phyloP scores from a whole-genome alignment of 768 basidiomycete species.

The Lentinula edodes region DNA sequence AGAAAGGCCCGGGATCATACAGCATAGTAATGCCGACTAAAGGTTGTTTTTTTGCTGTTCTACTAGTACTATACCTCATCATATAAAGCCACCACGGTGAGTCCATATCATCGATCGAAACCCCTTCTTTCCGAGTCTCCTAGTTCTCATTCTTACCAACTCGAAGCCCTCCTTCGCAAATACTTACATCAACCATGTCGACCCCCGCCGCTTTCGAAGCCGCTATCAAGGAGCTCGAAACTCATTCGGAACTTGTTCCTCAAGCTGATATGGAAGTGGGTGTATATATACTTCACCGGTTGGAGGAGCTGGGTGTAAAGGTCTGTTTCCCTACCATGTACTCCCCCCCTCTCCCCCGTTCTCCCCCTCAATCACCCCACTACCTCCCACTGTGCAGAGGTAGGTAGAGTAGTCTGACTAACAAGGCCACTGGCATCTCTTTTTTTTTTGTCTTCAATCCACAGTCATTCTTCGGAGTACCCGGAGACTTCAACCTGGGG shows the following conservation, averaged over 20 bases:
- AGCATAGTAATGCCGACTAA: no score
- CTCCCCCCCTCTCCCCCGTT: no score
- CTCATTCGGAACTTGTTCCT: conserved; percentile 1
- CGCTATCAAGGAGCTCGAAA: neutral
- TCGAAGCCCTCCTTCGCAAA: neutral
- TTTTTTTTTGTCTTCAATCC: neutral
- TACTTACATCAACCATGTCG: neutral
- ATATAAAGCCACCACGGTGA: no score
- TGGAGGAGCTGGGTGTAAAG: conserved; percentile 62
- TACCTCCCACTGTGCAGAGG: no score
- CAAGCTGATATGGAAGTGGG: conserved; percentile 38
- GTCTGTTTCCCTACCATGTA: conserved; percentile 28
- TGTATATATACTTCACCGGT: conserved; percentile 54
- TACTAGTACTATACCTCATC: no score
- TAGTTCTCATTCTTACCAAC: neutral
- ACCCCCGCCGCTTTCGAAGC: neutral
- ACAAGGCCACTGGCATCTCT: no score
- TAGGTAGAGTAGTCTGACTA: no score
- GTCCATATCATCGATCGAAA: no score
- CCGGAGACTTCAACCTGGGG: conserved; percentile 80
- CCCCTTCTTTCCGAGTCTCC: no score
- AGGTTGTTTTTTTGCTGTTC: no score
- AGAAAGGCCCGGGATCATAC: no score
- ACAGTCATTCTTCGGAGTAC: conserved; percentile 78
- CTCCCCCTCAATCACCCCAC: neutral